phyloP scores from a whole-genome alignment of 2,329 filamentous ascomycete species.

The Phyllosticta citribraziliensis region DNA sequence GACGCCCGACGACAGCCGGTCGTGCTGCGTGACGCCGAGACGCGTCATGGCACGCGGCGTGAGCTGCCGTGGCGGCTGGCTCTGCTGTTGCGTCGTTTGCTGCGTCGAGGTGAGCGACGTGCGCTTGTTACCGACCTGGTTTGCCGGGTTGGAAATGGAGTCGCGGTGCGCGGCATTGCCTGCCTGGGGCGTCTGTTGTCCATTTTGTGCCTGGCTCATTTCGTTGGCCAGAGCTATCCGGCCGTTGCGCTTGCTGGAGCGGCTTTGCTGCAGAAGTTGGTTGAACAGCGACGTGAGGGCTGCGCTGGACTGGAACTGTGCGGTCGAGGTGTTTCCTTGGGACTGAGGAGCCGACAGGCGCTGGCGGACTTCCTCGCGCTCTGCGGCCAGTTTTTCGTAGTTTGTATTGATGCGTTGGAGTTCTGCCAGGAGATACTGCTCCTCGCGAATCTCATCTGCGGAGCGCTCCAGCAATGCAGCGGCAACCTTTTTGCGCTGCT shows the following conservation, averaged over 20 bases:
- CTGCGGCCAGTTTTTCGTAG: conserved; percentile 76
- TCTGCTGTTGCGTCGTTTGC: conserved; percentile 26
- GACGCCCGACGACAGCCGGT: conserved; percentile 75
- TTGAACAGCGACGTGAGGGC: conserved; percentile 73
- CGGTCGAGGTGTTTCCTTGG: conserved; percentile 39
- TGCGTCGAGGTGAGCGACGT: conserved; percentile 21
- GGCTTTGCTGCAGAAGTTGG: conserved; percentile 72
- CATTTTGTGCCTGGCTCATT: conserved; percentile 24
- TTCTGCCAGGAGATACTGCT: conserved; percentile 80
- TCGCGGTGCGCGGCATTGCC: conserved; percentile 30
- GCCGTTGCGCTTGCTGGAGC: conserved; percentile 69
- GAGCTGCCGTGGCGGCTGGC: conserved; percentile 29
- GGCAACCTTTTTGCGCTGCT: conserved; percentile 73
- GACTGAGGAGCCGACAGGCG: conserved; percentile 73
- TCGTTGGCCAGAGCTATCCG: conserved; percentile 27
- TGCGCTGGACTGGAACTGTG: conserved; percentile 64
- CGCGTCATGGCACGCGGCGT: conserved; percentile 54
- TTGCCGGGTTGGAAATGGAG: conserved; percentile 26
- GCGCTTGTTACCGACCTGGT: conserved; percentile 13
- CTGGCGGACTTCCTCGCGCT: conserved; percentile 77
- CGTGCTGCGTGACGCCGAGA: conserved; percentile 78
- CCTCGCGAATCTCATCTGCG: conserved; percentile 82
- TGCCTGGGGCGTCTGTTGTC: conserved; percentile 13
- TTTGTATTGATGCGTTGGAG: conserved; percentile 84
- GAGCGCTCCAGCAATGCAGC: conserved; percentile 68